phyloP scores from a whole-genome alignment of 2,329 filamentous ascomycete genomes.

The Cladophialophora psammophila region DNA sequence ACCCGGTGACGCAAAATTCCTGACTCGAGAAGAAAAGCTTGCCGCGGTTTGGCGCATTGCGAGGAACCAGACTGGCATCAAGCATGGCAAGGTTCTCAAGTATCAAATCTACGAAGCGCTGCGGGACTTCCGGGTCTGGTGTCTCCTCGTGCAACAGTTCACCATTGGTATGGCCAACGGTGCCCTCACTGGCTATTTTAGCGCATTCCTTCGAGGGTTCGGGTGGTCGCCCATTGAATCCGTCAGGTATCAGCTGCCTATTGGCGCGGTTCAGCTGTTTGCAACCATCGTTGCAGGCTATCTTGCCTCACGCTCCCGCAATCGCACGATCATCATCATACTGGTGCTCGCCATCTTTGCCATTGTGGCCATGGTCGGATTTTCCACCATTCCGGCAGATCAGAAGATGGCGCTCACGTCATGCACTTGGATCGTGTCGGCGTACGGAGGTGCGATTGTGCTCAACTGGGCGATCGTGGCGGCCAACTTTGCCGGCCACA shows the following conservation, averaged over 20 bases:
- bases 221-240: constrained; percentile 5
- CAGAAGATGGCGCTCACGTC: constrained; percentile 57
- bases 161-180: constrained; percentile 58
- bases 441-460: constrained; percentile 58
- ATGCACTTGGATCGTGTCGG: constrained; percentile 60
- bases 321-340: constrained; percentile 47
- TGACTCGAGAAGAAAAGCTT: constrained; percentile 43
- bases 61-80: constrained; percentile 53
- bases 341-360: constrained; percentile 44
- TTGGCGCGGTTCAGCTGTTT: constrained; percentile 50
- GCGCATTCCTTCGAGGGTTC: constrained; percentile 18
- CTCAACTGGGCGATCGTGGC: constrained; percentile 39
- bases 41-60: constrained; percentile 27
- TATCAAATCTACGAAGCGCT: constrained; percentile 49
- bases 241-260: constrained; percentile 40
- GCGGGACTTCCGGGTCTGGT: constrained; percentile 49
- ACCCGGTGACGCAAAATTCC: constrained; percentile 47
- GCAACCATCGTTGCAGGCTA: constrained; percentile 55
- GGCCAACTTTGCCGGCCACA: constrained; percentile 44
- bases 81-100: constrained; percentile 53
- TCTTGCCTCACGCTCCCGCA: constrained; percentile 54
- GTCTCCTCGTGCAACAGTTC: constrained; percentile 51
- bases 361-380: constrained; percentile 58
- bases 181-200: constrained; percentile 54
- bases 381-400: constrained; percentile 54